Conservation (phyloP, 2,329 filamentous ascomycete species). For the Pseudocercospora fuligena region DNA sequence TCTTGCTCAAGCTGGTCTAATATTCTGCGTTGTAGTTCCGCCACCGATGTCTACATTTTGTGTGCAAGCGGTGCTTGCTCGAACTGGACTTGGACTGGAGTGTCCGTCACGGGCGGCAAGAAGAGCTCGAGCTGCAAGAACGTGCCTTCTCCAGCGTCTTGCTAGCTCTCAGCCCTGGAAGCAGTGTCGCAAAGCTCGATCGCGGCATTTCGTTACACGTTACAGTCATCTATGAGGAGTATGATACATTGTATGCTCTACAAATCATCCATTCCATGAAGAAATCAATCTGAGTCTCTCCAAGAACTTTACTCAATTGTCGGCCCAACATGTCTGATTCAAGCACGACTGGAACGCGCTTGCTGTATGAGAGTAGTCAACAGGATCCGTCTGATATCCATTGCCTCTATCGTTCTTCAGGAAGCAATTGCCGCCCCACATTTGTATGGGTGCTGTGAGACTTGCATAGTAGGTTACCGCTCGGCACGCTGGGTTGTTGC, state of each 20-base stretch:
- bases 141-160: neutral
- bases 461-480: conserved; percentile 26
- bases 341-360: conserved; percentile 24
- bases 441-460: conserved; percentile 13
- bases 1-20: neutral
- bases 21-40: conserved; percentile 28
- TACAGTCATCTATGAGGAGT: neutral
- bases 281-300: too few relatives aligned
- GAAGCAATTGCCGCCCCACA: conserved; percentile 26
- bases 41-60: conserved; percentile 56
- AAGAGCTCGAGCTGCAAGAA: neutral
- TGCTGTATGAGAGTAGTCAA: conserved; percentile 22
- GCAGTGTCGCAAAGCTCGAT: neutral
- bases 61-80: conserved; percentile 58
- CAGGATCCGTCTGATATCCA: conserved; percentile 13
- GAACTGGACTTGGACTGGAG: conserved; percentile 58
- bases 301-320: neutral
- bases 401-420: conserved; percentile 25
- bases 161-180: neutral
- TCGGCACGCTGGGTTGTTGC: conserved; percentile 14
- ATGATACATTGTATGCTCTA: neutral
- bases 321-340: conserved; percentile 18
- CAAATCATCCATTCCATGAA: too few relatives aligned
- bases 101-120: conserved; percentile 6
- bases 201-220: neutral